Evolutionary conservation across 176 grass and related monocot species (phyloP), one percentile per base, ranked within the genome.

Genomic region (Juncus effusus): DNA sequence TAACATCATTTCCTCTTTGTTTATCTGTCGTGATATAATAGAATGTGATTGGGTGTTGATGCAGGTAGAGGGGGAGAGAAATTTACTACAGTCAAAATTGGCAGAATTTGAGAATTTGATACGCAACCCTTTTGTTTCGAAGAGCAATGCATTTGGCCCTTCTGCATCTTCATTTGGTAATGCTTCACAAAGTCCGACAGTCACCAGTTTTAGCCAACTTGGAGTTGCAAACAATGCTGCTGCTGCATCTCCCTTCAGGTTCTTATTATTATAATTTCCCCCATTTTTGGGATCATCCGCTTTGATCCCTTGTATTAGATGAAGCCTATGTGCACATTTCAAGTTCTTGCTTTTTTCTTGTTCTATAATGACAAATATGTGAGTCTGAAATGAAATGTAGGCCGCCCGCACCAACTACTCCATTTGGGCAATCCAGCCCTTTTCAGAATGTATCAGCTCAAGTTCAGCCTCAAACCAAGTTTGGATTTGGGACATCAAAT

Each of bases 161-260:
- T 13, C 73, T 85, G 51, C 44, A 47, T 47, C 44, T 47, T 9
- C 4, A 47, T 47, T 47, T 47, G 44, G 44, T 72, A 91, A 64
- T 58, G 69, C 70, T 28, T 28, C 19, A 28, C 19, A 28, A 75
- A 62, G 80, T 38, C 88, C 88, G 1, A 74, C 74, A 28, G 81
- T 96, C 74, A 83, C 63, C 66, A 91, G 85, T 81, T 96, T 96
- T 78, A 88, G 68, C 83, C 87, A 96, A 86, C 7, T 96, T 52
- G 88, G 82, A 78, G 59, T 59, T 67, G 59, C 71, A 58, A 62
- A 5, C 69, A 88, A 79, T 5, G 6, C 44, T 2, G 19, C 19
- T 76, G 5, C 80, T 69, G 78, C 81, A 77, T 59, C 79, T 37
- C 66, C 62, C 36, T 16, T 76, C 8, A 74, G 79, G 92, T 81